phyloP scores from a whole-genome alignment of 257 asterid species.

The Ligustrum vulgare region DNA sequence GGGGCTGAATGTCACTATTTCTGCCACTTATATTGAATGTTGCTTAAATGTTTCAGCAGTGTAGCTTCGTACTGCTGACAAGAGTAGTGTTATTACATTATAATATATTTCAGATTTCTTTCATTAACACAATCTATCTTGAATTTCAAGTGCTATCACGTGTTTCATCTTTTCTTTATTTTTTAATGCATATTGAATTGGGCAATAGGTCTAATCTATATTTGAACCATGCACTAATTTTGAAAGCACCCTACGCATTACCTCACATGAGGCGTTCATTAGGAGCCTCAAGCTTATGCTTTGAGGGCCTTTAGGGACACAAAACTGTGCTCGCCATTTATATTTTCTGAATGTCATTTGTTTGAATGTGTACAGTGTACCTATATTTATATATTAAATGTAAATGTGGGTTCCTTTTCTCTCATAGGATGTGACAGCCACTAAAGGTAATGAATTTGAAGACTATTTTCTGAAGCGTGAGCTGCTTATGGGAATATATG shows the following conservation, averaged over 20 bases:
- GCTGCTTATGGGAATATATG: conserved; percentile 39
- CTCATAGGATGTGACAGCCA: conserved; percentile 36
- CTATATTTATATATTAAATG: neutral
- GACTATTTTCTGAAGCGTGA: conserved; percentile 38
- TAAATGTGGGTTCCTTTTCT: neutral
- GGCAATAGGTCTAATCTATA: neutral
- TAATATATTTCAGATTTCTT: neutral
- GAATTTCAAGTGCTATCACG: neutral
- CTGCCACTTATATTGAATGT: neutral
- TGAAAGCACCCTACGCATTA: neutral
- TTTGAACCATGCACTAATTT: neutral
- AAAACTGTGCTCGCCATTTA: neutral
- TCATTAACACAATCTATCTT: no score
- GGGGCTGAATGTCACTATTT: no score
- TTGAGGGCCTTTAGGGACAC: neutral
- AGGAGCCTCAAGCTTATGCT: neutral
- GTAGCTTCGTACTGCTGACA: neutral
- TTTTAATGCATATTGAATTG: neutral
- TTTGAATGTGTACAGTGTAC: no score
- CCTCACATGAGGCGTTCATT: neutral
- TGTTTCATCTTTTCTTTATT: neutral
- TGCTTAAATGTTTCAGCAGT: neutral
- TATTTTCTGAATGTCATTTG: neutral
- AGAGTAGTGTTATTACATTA: neutral
- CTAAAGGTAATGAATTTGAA: conserved; percentile 39